Evolutionary conservation across 139 green algal species (phyloP).

Genomic region (Coccomyxa sp.): DNA sequence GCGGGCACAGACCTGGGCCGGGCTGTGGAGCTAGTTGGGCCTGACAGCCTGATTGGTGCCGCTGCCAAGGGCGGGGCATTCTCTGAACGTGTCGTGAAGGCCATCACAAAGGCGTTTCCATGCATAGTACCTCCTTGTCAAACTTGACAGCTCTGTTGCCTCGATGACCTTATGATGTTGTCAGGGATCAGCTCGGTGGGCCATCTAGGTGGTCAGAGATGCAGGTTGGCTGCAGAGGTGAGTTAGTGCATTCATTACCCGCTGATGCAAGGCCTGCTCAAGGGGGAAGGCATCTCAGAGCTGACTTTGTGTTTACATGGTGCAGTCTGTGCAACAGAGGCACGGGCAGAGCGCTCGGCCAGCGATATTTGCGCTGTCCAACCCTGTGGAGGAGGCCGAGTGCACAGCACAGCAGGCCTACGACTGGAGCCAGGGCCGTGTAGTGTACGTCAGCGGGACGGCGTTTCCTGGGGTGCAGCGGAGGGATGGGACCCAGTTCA

Average conservation of each 20-base stretch:
- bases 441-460: conserved; percentile 33
- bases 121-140: not conserved
- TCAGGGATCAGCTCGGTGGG: too few species aligned
- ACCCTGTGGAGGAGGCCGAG: conserved; percentile 28
- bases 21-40: conserved; percentile 35
- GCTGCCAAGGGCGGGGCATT: conserved; percentile 42
- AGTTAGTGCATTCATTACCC: not conserved
- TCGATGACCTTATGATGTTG: not conserved
- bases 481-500: not conserved
- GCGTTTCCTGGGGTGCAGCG: conserved; percentile 18
- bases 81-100: conserved; percentile 15
- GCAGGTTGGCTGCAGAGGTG: not conserved
- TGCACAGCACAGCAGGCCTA: conserved; percentile 37
- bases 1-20: conserved; percentile 19
- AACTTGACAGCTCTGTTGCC: not conserved
- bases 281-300: not conserved
- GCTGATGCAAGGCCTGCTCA: not conserved
- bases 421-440: conserved; percentile 11
- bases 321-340: conserved; percentile 2
- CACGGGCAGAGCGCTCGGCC: conserved; percentile 13
- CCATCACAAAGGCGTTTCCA: conserved; percentile 18
- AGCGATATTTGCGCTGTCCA: conserved; percentile 34
- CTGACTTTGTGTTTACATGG: not conserved
- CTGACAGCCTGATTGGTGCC: conserved; percentile 58
- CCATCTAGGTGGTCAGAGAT: too few species aligned